These are phyloP conservation scores for Pinus taeda DNA, from an alignment of 75 land plant genomes.

Conservation along the genomic window DNA sequence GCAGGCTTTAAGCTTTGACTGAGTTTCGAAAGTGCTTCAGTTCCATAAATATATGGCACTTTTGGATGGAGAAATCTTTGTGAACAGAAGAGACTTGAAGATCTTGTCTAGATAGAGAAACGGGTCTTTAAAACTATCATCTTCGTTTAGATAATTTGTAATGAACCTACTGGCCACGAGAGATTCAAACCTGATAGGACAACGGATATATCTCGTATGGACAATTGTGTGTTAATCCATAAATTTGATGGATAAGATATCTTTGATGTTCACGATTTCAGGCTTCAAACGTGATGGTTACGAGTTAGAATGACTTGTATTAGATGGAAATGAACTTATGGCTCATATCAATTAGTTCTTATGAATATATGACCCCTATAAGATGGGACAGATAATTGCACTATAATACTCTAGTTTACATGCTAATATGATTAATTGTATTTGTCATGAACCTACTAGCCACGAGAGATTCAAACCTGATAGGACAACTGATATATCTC, in stretches of 20 bases:
- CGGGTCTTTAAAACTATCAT: background rate
- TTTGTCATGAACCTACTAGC: background rate
- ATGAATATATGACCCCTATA: too few relatives aligned
- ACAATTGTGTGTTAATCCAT: background rate
- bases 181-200: background rate
- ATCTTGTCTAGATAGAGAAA: background rate
- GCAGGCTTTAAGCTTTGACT: background rate
- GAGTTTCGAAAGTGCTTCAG: background rate
- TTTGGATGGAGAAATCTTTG: background rate
- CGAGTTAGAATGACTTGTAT: too few relatives aligned
- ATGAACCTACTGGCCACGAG: background rate
- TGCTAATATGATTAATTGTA: too few relatives aligned
- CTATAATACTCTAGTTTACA: background rate
- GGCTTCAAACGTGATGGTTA: too few relatives aligned
- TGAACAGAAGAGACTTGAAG: background rate
- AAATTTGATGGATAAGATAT: background rate
- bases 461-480: background rate
- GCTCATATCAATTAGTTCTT: too few relatives aligned
- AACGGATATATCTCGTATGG: background rate
- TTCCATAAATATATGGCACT: background rate
- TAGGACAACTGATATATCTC: background rate
- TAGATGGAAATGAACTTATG: too few relatives aligned
- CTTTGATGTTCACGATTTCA: background rate
- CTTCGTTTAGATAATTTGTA: background rate
- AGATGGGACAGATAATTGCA: too few relatives aligned